Percentiles rank a stretch among this genome's conserved stretches.
phyloP scores from a whole-genome alignment of 1,284 basidiomycete genomes.

The Schizophyllum amplum region DNA sequence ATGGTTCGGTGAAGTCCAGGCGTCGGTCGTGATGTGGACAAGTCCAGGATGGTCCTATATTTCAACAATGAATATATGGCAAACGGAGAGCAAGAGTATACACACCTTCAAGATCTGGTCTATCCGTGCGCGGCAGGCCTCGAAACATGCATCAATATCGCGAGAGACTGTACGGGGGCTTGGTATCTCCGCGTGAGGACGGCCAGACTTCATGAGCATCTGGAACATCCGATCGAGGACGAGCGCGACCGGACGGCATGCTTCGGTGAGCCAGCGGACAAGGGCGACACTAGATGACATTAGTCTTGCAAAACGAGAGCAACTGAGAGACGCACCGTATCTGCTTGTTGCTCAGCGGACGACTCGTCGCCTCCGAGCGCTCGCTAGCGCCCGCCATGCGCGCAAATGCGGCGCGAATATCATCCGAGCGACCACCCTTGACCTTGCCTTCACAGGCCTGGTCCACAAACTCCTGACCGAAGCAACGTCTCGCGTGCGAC shows the following conservation, averaged over 20 bases:
- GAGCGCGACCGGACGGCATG: neutral
- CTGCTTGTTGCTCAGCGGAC: no score
- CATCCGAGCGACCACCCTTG: no score
- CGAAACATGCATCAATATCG: conserved; percentile 1
- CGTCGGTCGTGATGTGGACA: conserved; percentile 20
- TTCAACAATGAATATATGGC: neutral
- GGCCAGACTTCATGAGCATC: conserved; percentile 3
- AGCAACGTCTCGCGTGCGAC: no score
- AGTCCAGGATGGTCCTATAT: conserved; percentile 11
- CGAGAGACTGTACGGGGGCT: neutral
- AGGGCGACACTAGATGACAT: neutral
- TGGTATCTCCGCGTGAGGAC: neutral
- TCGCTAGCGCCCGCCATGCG: no score
- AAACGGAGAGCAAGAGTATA: neutral
- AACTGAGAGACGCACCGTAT: no score
- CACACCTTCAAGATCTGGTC: neutral
- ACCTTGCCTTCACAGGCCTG: no score
- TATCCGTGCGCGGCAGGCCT: neutral
- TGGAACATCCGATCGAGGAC: conserved; percentile 3
- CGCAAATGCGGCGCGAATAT: no score
- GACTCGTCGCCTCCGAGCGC: no score
- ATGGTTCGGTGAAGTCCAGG: conserved; percentile 25
- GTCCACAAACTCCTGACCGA: no score
- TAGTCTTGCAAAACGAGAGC: no score
- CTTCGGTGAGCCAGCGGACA: conserved; percentile 6